Base-by-base conservation (phyloP, 495 filamentous ascomycete genomes). In the Articulospora tetracladia region DNA sequence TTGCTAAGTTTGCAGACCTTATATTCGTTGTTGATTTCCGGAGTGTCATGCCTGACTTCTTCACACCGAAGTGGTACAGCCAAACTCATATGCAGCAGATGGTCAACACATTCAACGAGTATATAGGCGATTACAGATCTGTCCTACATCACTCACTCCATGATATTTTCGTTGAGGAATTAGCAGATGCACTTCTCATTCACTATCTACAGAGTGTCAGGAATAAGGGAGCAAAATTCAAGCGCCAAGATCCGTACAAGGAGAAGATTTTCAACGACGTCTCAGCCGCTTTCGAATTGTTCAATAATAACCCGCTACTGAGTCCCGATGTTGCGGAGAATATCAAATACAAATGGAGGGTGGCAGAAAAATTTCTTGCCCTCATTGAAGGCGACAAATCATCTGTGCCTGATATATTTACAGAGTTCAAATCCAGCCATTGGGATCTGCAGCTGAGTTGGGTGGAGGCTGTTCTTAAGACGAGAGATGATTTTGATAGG, bases 381-480 rank as follows among this genome's bases (percentile, higher is more conserved):
- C 72, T 99, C 60, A 77, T 99, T 13, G 82, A 85, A 28, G 77
- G 83, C 0, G 88, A 93, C 24, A 99, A 94, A 76, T 77, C 83
- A 6, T 72, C 72, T 17, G 73, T 97, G 4, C 84, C 90, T 2
- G 81, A 83, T 26, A 85, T 89, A 7, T 98, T 96, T 64, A 90
- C 89, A 64, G 75, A 77, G 17, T 92, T 98, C 73, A 97, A 96
- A 77, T 71, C 75, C 30, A 79, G 85, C 58, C 96, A 96, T 69
- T 97, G 93, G 93, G 94, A 99, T 73, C 77, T 97, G 68, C 91
- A 93, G 73, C 83, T 97, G 53, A 86, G 85, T 26, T 99, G 94
- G 94, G 92, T 98, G n/a, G 94, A 99, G 77, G 85, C 89, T 20
- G 94, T 96, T 60, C 69, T 99, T 57, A 79, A 92, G 72, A 76